Evolutionary conservation across 2,329 filamentous ascomycete genomes (phyloP).

Genomic region (Gyromitra esculenta): DNA sequence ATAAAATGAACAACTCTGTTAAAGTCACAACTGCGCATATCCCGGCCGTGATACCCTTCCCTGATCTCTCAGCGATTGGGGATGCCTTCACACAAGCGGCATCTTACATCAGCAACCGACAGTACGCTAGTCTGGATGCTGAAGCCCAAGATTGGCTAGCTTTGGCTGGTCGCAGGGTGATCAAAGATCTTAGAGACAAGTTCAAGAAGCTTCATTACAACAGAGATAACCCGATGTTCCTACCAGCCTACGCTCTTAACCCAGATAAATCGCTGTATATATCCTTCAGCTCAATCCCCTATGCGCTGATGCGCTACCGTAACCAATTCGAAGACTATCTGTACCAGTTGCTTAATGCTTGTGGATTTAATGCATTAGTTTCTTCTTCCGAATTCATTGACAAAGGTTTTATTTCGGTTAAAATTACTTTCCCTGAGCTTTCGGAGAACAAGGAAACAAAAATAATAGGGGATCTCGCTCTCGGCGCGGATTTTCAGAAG

Average conservation of each 20-base stretch:
- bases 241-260: conserved; percentile 9
- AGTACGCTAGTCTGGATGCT: background rate
- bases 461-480: background rate
- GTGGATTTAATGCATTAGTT: background rate
- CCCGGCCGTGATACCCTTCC: background rate
- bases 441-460: background rate
- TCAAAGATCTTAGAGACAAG: background rate
- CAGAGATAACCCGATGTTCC: background rate
- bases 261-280: background rate
- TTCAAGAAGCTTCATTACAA: background rate
- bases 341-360: background rate
- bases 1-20: background rate
- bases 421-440: background rate
- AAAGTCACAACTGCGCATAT: background rate
- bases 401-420: background rate
- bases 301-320: background rate
- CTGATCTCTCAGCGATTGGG: background rate
- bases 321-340: background rate
- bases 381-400: background rate
- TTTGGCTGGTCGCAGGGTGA: background rate
- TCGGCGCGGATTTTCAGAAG: background rate
- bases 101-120: background rate
- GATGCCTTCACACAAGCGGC: background rate
- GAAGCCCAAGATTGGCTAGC: background rate
- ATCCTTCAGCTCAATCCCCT: background rate